Evolutionary conservation across 1,139 yeast genomes (phyloP).

Genomic region (Yamadazyma diospyri): DNA sequence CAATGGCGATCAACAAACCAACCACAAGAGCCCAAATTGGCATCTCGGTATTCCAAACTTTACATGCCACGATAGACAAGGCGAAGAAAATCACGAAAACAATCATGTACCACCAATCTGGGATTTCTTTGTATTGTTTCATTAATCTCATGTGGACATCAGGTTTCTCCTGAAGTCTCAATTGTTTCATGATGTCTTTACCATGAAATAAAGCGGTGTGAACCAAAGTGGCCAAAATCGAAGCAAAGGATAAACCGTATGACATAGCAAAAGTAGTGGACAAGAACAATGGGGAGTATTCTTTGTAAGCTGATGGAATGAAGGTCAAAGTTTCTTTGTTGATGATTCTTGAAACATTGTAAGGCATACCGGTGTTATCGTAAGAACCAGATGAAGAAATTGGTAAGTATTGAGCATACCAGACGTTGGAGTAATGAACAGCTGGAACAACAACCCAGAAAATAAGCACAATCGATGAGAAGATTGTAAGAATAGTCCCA

Average conservation of each 20-base stretch:
- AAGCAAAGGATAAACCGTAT: conserved; percentile 63
- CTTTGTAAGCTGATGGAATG: conserved; percentile 41
- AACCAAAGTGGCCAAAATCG: conserved; percentile 32
- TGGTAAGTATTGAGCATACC: conserved; percentile 45
- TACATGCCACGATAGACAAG: conserved; percentile 35
- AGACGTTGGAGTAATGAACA: conserved; percentile 38
- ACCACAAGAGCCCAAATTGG: conserved; percentile 37
- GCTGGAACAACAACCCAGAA: conserved; percentile 44
- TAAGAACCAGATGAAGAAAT: conserved; percentile 38
- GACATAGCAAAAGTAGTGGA: conserved; percentile 62
- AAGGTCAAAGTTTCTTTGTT: conserved; percentile 34
- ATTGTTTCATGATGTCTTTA: conserved; percentile 43
- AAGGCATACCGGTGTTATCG: conserved; percentile 32
- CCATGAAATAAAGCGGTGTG: conserved; percentile 59
- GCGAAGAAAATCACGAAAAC: conserved; percentile 43
- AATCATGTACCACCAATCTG: conserved; percentile 62
- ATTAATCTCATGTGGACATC: conserved; percentile 62
- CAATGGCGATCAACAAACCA: conserved; percentile 38
- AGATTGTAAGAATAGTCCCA: conserved; percentile 49
- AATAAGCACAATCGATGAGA: conserved; percentile 39
- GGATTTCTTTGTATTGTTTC: conserved; percentile 56
- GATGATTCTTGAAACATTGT: conserved; percentile 42
- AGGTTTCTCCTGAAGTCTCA: conserved; percentile 29
- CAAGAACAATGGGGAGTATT: conserved; percentile 52
- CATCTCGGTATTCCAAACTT: conserved; percentile 44